Percentiles rank a stretch among this genome's conserved stretches.
These are phyloP conservation scores for Chalciporus sp. DNA, from an alignment of 1,284 basidiomycete genomes.

Conservation along the genomic window DNA sequence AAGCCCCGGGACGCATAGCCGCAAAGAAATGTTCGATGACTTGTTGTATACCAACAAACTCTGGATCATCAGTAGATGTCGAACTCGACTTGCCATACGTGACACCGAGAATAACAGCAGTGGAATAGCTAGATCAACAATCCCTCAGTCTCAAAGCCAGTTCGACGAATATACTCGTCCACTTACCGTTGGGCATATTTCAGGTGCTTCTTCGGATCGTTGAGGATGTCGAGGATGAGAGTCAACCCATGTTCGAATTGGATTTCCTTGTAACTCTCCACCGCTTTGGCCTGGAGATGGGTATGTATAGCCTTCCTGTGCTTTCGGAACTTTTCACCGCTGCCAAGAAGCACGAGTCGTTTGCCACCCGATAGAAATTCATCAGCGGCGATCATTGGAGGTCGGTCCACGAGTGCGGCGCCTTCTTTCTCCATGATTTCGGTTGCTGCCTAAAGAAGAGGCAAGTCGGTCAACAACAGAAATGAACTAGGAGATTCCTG, in stretches of 20 bases:
- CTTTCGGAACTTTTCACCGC: slow-evolving; percentile 34
- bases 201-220: slow-evolving; percentile 37
- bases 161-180: no score
- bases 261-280: slow-evolving; percentile 36
- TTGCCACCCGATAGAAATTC: slow-evolving; percentile 34
- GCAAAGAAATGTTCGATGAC: slow-evolving; percentile 51
- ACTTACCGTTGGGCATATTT: slow-evolving; percentile 35
- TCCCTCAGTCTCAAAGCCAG: neutral
- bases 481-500: neutral
- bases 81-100: slow-evolving; percentile 61
- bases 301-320: slow-evolving; percentile 40
- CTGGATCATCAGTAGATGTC: slow-evolving; percentile 56
- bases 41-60: slow-evolving; percentile 53
- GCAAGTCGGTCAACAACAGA: neutral
- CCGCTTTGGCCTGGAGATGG: slow-evolving; percentile 40
- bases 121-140: slow-evolving; percentile 50
- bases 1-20: slow-evolving; percentile 56
- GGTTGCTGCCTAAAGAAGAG: slow-evolving; percentile 27
- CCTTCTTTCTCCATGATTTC: slow-evolving; percentile 45
- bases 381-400: slow-evolving; percentile 31
- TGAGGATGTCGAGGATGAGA: slow-evolving; percentile 42
- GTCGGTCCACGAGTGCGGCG: slow-evolving; percentile 36
- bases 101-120: slow-evolving; percentile 63
- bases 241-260: slow-evolving; percentile 39
- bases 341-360: slow-evolving; percentile 25